Evolutionary conservation across 257 asterid species (phyloP).

Genomic region (Lantana camara): DNA sequence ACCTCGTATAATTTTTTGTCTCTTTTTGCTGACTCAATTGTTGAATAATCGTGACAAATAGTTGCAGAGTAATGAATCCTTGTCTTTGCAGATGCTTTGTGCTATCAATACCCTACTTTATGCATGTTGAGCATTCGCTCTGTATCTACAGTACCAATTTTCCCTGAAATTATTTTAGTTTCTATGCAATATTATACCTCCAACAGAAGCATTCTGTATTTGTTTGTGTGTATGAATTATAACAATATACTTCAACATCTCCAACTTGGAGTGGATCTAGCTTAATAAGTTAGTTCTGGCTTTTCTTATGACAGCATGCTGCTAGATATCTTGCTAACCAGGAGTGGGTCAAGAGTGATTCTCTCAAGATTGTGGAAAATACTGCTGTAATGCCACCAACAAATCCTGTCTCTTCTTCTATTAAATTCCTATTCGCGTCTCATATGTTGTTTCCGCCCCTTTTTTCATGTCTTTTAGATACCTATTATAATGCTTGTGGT

Average conservation of each 20-base stretch:
- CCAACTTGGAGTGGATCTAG: slow-evolving; percentile 20
- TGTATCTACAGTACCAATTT: not conserved
- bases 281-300: slow-evolving; percentile 29
- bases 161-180: not conserved
- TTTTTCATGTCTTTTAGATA: slow-evolving; percentile 56
- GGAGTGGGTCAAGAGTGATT: slow-evolving; percentile 99
- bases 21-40: slow-evolving; percentile 9
- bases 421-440: slow-evolving; percentile 19
- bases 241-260: slow-evolving; percentile 6
- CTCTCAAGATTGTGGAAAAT: slow-evolving; percentile 99
- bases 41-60: slow-evolving; percentile 18
- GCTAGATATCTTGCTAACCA: slow-evolving; percentile 98
- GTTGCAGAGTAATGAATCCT: slow-evolving; percentile 1
- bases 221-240: slow-evolving; percentile 12
- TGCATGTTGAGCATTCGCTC: not conserved
- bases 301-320: slow-evolving; percentile 79
- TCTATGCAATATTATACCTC: not conserved
- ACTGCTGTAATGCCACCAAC: slow-evolving; percentile 81
- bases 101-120: not conserved
- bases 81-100: slow-evolving; percentile 15
- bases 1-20: slow-evolving; percentile 12
- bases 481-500: slow-evolving; percentile 99
- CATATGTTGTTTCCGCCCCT: slow-evolving; percentile 2
- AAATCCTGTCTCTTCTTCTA: slow-evolving; percentile 10
- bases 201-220: slow-evolving; percentile 3